Conservation (phyloP, 83 land plant species). For the Picea abies region DNA sequence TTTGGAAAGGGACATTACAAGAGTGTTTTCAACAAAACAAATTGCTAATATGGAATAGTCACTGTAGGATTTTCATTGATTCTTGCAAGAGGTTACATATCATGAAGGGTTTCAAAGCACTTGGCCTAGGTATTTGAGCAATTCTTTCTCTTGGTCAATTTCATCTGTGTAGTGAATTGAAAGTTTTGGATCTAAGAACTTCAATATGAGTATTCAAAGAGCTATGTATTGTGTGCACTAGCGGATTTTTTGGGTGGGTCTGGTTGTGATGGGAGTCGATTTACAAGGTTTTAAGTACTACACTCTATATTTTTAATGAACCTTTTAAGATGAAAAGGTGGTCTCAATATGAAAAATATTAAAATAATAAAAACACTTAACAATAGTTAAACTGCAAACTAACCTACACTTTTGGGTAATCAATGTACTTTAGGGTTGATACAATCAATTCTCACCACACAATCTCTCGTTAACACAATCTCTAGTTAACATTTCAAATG, state of each 20-base stretch:
- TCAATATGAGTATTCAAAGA: background rate
- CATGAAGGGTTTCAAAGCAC: conserved; percentile 78
- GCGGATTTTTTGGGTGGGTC: conserved; percentile 24
- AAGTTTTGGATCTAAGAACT: background rate
- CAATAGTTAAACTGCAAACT: no score
- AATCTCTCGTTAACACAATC: conserved; percentile 7
- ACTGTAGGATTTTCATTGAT: conserved; percentile 61
- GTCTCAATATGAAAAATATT: no score
- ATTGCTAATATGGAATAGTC: background rate
- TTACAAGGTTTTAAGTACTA: no score
- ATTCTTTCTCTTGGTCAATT: background rate
- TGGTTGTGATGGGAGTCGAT: conserved; percentile 41
- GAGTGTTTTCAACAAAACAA: background rate
- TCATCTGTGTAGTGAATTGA: background rate
- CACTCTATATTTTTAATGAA: no score
- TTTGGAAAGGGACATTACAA: no score
- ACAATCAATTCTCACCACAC: conserved; percentile 57
- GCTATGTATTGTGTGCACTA: no score
- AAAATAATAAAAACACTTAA: no score
- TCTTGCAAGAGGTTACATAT: conserved; percentile 70
- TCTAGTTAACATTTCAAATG: conserved; percentile 46
- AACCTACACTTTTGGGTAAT: conserved; percentile 32
- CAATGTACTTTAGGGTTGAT: conserved; percentile 67
- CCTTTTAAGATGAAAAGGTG: no score
- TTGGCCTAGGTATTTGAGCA: conserved; percentile 53